These are phyloP conservation scores for Chaetomiaceae sp. DNA, from an alignment of 2,329 filamentous ascomycete genomes.

Conservation along the genomic window DNA sequence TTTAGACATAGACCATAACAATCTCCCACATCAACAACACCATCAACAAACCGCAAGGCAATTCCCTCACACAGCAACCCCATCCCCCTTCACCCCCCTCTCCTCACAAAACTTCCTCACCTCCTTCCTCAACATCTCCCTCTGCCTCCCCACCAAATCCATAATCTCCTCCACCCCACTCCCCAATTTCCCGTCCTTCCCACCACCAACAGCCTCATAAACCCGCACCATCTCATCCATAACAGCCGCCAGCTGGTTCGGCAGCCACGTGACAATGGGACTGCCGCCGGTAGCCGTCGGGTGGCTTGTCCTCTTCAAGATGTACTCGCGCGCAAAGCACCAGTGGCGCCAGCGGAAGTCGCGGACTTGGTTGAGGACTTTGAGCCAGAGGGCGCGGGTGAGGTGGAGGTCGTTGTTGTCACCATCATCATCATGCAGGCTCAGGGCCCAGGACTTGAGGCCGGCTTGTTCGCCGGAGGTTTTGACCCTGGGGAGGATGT, in stretches of 20 bases:
- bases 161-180: slow-evolving; percentile 13
- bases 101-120: slow-evolving; percentile 29
- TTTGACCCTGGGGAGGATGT: too few species aligned
- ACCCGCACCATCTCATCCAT: slow-evolving; percentile 65
- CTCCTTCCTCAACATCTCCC: slow-evolving; percentile 15
- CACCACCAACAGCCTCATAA: slow-evolving; percentile 1
- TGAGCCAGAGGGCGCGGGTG: slow-evolving; percentile 66
- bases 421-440: slow-evolving; percentile 64
- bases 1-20: too few species aligned
- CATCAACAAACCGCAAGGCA: too few species aligned
- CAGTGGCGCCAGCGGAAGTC: slow-evolving; percentile 82
- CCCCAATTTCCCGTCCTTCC: slow-evolving; percentile 30
- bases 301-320: slow-evolving; percentile 70
- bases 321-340: slow-evolving; percentile 82
- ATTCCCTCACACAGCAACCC: background rate
- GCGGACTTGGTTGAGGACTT: slow-evolving; percentile 67
- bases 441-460: slow-evolving; percentile 88
- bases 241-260: slow-evolving; percentile 74
- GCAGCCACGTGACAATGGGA: slow-evolving; percentile 79
- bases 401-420: slow-evolving; percentile 75
- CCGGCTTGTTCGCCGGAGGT: slow-evolving; percentile 44
- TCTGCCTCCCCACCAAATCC: slow-evolving; percentile 12
- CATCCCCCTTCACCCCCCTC: slow-evolving; percentile 29
- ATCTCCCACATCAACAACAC: too few species aligned
- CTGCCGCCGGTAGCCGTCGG: slow-evolving; percentile 76